Base-by-base conservation (phyloP, 208 protist genomes). In the Histomonas meleagridis region DNA sequence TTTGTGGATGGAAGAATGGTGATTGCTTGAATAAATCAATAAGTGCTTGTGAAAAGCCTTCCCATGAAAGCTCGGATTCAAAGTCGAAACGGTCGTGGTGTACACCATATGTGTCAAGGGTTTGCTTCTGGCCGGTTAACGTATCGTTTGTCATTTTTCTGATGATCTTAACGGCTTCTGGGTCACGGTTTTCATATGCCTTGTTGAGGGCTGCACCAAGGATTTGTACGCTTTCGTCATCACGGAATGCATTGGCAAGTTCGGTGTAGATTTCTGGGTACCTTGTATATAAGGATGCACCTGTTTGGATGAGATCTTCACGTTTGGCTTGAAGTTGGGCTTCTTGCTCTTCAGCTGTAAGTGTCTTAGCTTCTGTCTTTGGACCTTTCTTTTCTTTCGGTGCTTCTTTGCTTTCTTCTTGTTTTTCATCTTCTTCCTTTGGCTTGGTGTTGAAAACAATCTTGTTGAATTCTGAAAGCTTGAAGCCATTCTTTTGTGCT, bases 11-110 rank as follows among this genome's bases (percentile, higher is more conserved):
- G 70, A 79, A 79, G 70, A 79, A 79, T 5, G 70, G n/a, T 23
- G 70, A 79, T 35, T 79, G 4, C 32, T 49, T 9, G 70, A 79
- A 35, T 49, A 35, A 28, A 18, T 48, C 40, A 40, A 79, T 23
- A 35, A 79, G 70, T 23, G 70, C 70, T 1, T 79, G 32, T 18
- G 70, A 79, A 49, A 40, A 49, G 3, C 70, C 70, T 79, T 79
- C 70, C 70, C 70, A 79, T 23, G 70, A 79, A 28, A 79, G 46
- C 28, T 79, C 70, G 40, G 70, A 79, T 43, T 79, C 70, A 40
- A 79, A 79, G 40, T 79, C 70, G 70, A 79, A 79, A 40, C 70
- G 70, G 70, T 79, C 70, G 70, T 79, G 70, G 16, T 79, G 9
- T 18, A 79, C 70, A 35, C 49, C 49, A 40, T 79, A 79, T 79